Conservation (phyloP, 2,329 filamentous ascomycete species). For the Xylariaceae sp. region DNA sequence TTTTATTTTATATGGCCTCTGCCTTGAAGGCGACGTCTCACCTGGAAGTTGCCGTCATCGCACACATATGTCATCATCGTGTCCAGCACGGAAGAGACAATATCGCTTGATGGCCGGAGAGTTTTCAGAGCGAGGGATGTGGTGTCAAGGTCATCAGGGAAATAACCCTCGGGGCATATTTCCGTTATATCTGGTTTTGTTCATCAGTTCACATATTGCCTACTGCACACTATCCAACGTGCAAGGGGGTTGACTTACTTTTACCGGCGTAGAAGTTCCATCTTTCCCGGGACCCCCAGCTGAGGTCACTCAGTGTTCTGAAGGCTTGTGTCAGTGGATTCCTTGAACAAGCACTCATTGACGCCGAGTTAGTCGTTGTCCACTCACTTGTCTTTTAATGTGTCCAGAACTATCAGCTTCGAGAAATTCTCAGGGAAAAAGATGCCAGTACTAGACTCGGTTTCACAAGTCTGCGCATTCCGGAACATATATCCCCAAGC, state of each 20-base stretch:
- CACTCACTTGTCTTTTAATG: not conserved
- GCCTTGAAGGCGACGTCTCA: not conserved
- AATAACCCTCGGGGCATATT: not conserved
- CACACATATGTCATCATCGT: not conserved
- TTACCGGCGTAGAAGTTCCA: not conserved
- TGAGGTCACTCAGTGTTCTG: not conserved
- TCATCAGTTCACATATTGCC: not conserved
- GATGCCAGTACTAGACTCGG: slow-evolving; percentile 5
- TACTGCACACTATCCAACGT: not conserved
- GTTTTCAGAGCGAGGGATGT: slow-evolving; percentile 1
- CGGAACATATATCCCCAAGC: slow-evolving; percentile 12
- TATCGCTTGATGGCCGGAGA: not conserved
- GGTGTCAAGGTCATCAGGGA: not conserved
- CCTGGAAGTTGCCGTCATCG: not conserved
- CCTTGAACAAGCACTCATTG: not conserved
- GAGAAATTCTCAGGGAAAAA: slow-evolving; percentile 11
- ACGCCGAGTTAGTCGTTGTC: not conserved
- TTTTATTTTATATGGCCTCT: not conserved
- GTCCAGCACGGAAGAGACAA: not conserved
- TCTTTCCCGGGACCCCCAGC: not conserved
- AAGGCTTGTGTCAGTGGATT: not conserved
- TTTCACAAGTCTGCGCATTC: slow-evolving; percentile 7
- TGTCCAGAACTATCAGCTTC: slow-evolving; percentile 8
- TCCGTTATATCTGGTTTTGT: not conserved
- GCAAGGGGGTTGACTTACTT: not conserved